Base-by-base conservation (phyloP, 2,329 filamentous ascomycete genomes). In the Botrytis byssoidea region DNA sequence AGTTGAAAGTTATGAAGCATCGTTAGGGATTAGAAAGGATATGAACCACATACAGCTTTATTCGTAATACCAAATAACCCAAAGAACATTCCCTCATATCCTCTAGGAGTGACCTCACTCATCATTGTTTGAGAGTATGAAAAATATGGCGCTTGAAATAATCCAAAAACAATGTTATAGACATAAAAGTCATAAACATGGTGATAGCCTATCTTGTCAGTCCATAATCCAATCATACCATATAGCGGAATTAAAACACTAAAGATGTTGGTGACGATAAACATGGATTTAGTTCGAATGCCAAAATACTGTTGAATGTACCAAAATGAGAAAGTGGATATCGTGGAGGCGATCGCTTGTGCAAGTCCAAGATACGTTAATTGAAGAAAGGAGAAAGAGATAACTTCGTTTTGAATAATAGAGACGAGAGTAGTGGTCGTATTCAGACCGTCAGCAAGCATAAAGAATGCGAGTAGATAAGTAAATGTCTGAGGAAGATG, bases 61-160 rank as follows among this genome's bases (percentile, higher is more conserved):
- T 84, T 84, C 1, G 83, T 84, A 61, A 84, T 84, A 7, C 83
- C 83, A 73, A 84, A 84, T 4, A 84, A 76, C 2, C 82, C 82
- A 51, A 84, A 84, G 74, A 84, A 84, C 82, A 84, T 84, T 32
- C 84, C 84, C 73, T 84, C 83, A 65, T 83, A 84, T 22, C 83
- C 83, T 22, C 79, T 78, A 3, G 83, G 83, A 76, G 83, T 84
- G 22, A 84, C 79, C 59, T 84, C 83, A 64, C 82, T 83, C 73
- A 84, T 83, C 83, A 84, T 84, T 2, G 83, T 84, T 79, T 84
- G 83, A 20, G 83, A 79, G 73, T 84, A 84, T 77, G 82, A 82
- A 66, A 83, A 84, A 71, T 84, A 83, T 8, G 83, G 82, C 1
- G 83, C 83, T 73, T 84, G 83, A 44, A 84, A 84, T 14, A 84